Conservation (phyloP, 176 grass and related monocot species). For the Triticum timopheevii region DNA sequence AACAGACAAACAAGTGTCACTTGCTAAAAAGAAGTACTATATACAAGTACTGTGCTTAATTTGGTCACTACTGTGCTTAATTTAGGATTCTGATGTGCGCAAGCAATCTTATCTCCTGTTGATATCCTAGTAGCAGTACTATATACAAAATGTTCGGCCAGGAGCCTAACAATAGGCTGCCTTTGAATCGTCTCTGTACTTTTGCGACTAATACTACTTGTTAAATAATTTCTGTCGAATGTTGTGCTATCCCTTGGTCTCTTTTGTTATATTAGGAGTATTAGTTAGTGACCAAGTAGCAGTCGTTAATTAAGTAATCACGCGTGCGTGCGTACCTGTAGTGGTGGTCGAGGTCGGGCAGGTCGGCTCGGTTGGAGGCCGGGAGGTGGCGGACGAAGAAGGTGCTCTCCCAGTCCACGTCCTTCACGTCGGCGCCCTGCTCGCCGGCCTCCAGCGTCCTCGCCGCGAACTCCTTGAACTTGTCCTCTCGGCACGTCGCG, state of each 20-base stretch:
- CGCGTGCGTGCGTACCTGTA: slow-evolving; percentile 49
- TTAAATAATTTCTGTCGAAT: background rate
- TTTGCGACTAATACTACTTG: background rate
- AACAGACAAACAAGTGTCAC: background rate
- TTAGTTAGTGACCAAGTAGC: background rate
- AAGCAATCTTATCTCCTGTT: background rate
- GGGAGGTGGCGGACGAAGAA: slow-evolving; percentile 87
- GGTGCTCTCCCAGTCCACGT: slow-evolving; percentile 95
- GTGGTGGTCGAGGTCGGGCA: slow-evolving; percentile 65
- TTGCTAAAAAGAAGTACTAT: background rate
- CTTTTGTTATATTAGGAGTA: too few species aligned
- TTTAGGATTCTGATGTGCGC: background rate
- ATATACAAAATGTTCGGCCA: background rate
- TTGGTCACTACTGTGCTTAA: background rate
- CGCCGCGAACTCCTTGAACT: slow-evolving; percentile 71
- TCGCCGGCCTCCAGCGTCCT: slow-evolving; percentile 52
- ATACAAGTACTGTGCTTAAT: too few species aligned
- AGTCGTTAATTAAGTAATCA: background rate
- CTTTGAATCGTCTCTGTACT: background rate
- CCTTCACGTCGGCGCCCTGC: slow-evolving; percentile 31
- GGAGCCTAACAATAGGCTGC: slow-evolving; percentile 18
- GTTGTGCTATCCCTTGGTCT: background rate
- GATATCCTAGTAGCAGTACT: background rate
- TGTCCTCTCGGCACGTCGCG: slow-evolving; percentile 33
- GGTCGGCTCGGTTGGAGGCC: slow-evolving; percentile 51